These are phyloP conservation scores for Lyophyllum atratum DNA, from an alignment of 768 basidiomycete genomes.

Conservation along the genomic window DNA sequence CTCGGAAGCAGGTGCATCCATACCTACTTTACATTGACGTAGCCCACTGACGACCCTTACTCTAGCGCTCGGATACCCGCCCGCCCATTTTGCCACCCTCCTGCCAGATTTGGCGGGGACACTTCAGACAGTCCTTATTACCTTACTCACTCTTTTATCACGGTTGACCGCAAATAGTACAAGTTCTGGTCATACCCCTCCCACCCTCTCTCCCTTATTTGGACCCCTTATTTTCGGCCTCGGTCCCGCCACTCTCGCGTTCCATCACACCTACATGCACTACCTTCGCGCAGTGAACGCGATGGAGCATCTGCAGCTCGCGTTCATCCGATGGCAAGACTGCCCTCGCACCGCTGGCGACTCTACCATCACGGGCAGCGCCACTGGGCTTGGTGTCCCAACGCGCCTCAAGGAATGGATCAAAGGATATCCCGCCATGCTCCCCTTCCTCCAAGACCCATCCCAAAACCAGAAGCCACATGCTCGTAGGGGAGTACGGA, in stretches of 20 bases:
- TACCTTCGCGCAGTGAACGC: constrained; percentile 86
- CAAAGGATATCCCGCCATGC: constrained; percentile 81
- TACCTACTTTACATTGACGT: constrained; percentile 13
- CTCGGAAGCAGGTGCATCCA: constrained; percentile 72
- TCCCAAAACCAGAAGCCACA: constrained; percentile 46
- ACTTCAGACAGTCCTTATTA: constrained; percentile 61
- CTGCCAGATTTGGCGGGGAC: constrained; percentile 53
- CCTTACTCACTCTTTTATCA: constrained; percentile 78
- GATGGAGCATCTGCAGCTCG: constrained; percentile 90
- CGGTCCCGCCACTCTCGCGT: constrained; percentile 47
- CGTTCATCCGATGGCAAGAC: constrained; percentile 85
- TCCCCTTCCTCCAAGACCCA: constrained; percentile 56
- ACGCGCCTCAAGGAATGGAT: constrained; percentile 91
- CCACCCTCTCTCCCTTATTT: constrained; percentile 86
- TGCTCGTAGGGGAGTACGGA: constrained; percentile 74
- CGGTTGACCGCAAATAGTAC: constrained; percentile 83
- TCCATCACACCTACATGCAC: constrained; percentile 51
- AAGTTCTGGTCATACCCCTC: constrained; percentile 87
- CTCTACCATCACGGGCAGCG: constrained; percentile 44
- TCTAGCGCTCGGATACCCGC: constrained; percentile 65
- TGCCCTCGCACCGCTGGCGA: constrained; percentile 38
- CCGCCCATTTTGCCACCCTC: constrained; percentile 72
- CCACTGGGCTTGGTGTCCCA: constrained; percentile 70
- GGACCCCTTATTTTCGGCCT: constrained; percentile 90
- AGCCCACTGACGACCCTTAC: constrained; percentile 6